Evolutionary conservation across 345 rosid species (phyloP).

Genomic region (Moricandia moricandioides): DNA sequence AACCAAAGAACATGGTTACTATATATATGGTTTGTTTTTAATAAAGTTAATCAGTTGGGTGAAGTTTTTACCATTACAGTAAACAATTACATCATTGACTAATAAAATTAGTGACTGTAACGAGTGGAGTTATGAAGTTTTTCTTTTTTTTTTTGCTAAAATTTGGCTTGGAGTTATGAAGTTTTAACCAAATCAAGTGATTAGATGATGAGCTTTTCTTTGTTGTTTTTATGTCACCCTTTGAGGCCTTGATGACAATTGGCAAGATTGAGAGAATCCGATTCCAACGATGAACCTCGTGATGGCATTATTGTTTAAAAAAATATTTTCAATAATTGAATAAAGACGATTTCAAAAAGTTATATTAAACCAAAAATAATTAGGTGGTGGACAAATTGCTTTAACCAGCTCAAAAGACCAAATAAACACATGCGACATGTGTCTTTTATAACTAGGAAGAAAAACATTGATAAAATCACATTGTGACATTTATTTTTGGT

Average conservation of each 20-base stretch:
- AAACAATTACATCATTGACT: not conserved
- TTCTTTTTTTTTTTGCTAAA: no score
- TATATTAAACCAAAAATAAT: not conserved
- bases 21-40: not conserved
- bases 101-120: no score
- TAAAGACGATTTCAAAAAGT: constrained; percentile 20
- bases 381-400: constrained; percentile 24
- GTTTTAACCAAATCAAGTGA: constrained; percentile 17
- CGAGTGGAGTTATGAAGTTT: constrained; percentile 24
- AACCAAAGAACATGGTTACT: no score
- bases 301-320: constrained; percentile 27
- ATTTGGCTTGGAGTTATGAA: constrained; percentile 22
- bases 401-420: constrained; percentile 36
- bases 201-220: not conserved
- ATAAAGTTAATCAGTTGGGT: not conserved
- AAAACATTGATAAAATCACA: constrained; percentile 7
- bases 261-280: constrained; percentile 30
- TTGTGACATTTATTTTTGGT: constrained; percentile 19
- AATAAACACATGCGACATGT: constrained; percentile 33
- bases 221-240: not conserved
- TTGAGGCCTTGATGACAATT: not conserved
- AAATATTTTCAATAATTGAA: constrained; percentile 20
- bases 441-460: not conserved
- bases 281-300: constrained; percentile 40
- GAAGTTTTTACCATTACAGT: not conserved